Percentiles rank a stretch among this genome's conserved stretches.
These are phyloP conservation scores for Penicillium fimorum DNA, from an alignment of 495 filamentous ascomycete genomes.

Conservation along the genomic window DNA sequence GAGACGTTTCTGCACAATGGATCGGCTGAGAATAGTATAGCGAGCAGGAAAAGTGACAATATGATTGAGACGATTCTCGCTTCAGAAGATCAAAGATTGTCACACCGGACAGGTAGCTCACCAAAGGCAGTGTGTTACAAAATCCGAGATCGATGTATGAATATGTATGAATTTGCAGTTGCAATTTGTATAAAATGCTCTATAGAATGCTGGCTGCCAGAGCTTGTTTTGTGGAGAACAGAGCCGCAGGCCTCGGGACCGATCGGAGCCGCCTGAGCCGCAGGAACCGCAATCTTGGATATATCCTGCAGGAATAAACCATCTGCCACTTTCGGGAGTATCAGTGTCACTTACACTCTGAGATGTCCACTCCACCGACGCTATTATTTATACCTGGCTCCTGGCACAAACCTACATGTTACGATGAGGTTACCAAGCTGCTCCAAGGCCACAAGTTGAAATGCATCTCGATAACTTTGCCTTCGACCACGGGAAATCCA, in stretches of 20 bases:
- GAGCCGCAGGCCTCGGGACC: background rate
- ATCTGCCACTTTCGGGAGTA: background rate
- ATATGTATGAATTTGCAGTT: no score
- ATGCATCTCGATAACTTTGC: constrained; percentile 35
- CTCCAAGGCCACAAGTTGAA: constrained; percentile 29
- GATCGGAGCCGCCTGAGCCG: background rate
- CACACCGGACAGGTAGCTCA: no score
- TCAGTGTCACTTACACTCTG: background rate
- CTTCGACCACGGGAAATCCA: constrained; percentile 38
- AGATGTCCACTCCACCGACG: constrained; percentile 27
- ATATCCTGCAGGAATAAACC: background rate
- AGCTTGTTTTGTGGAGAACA: background rate
- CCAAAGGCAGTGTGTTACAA: no score
- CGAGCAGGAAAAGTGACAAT: no score
- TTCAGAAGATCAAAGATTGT: no score
- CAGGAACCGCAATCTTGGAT: background rate
- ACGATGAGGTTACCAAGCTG: constrained; percentile 34
- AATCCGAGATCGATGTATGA: no score
- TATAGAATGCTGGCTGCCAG: background rate
- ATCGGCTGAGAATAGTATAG: no score
- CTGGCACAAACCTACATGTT: constrained; percentile 46
- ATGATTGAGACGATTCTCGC: no score
- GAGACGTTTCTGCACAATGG: no score
- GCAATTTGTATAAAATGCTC: no score
- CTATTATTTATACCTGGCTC: constrained; percentile 50